Evolutionary conservation across 176 grass and related monocot species (phyloP), one percentile per base, ranked within the genome.

Genomic region (Zoysia pacifica): DNA sequence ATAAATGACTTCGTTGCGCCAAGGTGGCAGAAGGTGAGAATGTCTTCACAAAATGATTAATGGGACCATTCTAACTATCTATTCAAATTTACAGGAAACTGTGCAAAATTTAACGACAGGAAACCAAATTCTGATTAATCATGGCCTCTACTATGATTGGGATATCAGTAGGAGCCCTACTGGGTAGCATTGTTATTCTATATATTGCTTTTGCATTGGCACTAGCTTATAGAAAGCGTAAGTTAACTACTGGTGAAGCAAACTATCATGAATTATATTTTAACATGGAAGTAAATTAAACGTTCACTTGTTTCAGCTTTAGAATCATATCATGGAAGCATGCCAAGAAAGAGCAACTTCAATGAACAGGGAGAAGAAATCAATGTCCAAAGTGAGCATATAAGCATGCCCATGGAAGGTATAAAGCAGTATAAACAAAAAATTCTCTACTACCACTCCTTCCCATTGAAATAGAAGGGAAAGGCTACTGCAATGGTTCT

Each of bases 1-100:
- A 48, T 89, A 63, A 93, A 93, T 73, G 91, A 93, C 77, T 93
- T 89, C 81, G 81, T 72, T 42, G 84, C 87, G 70, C 81, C 87
- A 48, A 88, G 87, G 89, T 93, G 91, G 91, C 80, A 93, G 75
- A 84, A 89, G 87, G 91, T 93, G n/a, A 62, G 61, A 75, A 9
- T 45, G 1, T 45, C 1, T 8, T 60, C 10, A 20, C 2, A 3
- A 9, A 60, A 45, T 14, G 3, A 60, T 14, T 5, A 75, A 60
- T 14, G 1, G 2, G 39, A 75, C 9, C 8, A 2, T 62, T 10
- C 42, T 76, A 6, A 61, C 1, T 7, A 9, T 1, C 41, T 9
- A 3, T 14, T 44, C 9, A 59, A 60, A 6, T 47, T 76, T 45
- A 47, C n/a, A 76, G 73, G 73, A 76, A 76, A 76, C 42, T 16